Evolutionary conservation across 345 rosid genomes (phyloP).

Genomic region (Aquilaria malaccensis): DNA sequence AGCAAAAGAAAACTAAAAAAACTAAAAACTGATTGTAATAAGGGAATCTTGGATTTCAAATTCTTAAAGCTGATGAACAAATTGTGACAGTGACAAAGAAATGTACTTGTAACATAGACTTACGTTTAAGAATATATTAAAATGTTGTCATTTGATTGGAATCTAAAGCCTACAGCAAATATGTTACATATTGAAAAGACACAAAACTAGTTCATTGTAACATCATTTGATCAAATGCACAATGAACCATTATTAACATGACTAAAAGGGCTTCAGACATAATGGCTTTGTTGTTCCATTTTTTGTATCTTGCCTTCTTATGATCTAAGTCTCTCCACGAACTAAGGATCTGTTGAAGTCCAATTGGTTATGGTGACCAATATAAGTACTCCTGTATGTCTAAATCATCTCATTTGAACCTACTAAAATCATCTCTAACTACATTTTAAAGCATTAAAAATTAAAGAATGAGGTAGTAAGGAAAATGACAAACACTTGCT

Average conservation of each 20-base stretch:
- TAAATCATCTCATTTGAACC: too few relatives aligned
- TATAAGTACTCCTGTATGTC: too few relatives aligned
- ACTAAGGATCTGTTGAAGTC: constrained; percentile 75
- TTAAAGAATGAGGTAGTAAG: too few relatives aligned
- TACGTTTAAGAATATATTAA: not conserved
- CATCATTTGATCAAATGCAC: not conserved
- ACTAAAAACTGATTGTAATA: not conserved
- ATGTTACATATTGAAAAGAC: constrained; percentile 1
- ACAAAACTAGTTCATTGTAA: not conserved
- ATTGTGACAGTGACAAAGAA: not conserved
- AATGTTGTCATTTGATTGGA: not conserved
- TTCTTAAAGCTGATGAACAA: not conserved
- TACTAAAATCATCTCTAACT: too few relatives aligned
- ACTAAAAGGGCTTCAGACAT: not conserved
- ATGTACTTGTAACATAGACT: too few relatives aligned
- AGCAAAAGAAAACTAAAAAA: not conserved
- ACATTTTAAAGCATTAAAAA: too few relatives aligned
- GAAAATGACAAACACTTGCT: too few relatives aligned
- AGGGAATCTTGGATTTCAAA: not conserved
- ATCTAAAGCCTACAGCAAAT: not conserved
- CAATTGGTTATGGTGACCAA: constrained; percentile 30
- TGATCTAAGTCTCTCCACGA: constrained; percentile 83
- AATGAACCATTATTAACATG: not conserved
- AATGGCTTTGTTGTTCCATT: constrained; percentile 7
- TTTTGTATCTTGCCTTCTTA: constrained; percentile 43